Base-by-base conservation (phyloP, 768 basidiomycete genomes). In the Auricularia heimuer region DNA sequence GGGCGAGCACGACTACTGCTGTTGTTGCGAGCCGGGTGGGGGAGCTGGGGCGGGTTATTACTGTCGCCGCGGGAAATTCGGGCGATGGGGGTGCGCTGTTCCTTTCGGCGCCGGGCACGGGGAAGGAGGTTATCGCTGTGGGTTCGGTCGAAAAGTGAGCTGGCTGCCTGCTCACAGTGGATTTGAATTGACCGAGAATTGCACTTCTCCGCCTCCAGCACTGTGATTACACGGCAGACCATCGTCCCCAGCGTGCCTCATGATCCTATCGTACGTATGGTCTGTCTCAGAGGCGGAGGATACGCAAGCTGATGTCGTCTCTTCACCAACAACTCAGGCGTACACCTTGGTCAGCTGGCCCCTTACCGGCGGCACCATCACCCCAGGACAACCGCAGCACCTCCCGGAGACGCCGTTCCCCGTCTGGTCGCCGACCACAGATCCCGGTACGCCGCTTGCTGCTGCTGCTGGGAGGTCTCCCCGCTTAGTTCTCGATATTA, bases 1-100 rank as follows among this genome's bases (percentile, higher is more conserved):
- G 75, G 75, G 71, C 73, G 18, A 71, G 73, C 45, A 67, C 69
- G 61, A 62, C 73, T 64, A 54, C 70, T 24, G 58, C 72, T 44
- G 75, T 76, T n/a, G 66, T 77, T 16, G 73, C 74, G 4, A 70
- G 70, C 61, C 67, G 73, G 54, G 66, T 77, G 21, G 72, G 71
- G 24, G 65, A 68, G 10, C 65, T 65, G 34, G 77, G 77, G 18
- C 70, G 71, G 14, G 67, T 73, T 63, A 71, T 76, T 56, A 70
- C 69, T 14, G 70, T 73, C 16, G 69, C 75, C 24, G 73, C 74
- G 0, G 77, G 77, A 6, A 51, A 51, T 51, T 8, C 14, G 29
- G 45, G 65, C 18, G 39, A 24, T 7, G 18, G 10, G 42, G 77
- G 77, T 18, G 67, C 73, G 4, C 75, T 74, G 70, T 77, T 73